Percentiles rank a stretch among this genome's conserved stretches.
These are phyloP conservation scores for Volutella citrinella DNA, from an alignment of 2,329 filamentous ascomycete genomes.

Conservation along the genomic window DNA sequence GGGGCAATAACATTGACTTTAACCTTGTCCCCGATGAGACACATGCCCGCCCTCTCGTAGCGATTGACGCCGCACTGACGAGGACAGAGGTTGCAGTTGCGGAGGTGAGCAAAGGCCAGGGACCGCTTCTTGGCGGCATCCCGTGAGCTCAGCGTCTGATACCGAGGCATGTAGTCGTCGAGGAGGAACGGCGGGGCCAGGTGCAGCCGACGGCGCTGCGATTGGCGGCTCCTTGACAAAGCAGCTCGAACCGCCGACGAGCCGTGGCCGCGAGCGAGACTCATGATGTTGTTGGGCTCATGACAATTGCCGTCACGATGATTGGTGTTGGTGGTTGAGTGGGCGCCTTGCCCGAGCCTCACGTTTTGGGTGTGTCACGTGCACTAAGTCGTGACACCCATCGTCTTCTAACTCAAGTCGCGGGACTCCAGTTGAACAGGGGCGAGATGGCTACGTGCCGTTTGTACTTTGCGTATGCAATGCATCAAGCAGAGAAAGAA, in stretches of 20 bases:
- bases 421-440: no score
- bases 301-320: constrained; percentile 19
- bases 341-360: no score
- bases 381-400: no score
- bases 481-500: no score
- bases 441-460: no score
- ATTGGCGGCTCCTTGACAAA: no score
- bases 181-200: constrained; percentile 67
- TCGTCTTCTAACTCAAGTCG: no score
- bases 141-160: constrained; percentile 63
- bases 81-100: constrained; percentile 79
- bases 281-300: constrained; percentile 10
- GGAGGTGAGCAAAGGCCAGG: constrained; percentile 69
- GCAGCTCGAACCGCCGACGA: no score
- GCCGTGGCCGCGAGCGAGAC: no score
- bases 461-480: no score
- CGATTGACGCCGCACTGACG: constrained; percentile 75
- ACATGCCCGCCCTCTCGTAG: constrained; percentile 75
- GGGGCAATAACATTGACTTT: constrained; percentile 84
- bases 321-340: constrained; percentile 26
- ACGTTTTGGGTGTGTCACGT: no score
- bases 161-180: constrained; percentile 70
- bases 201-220: constrained; percentile 41
- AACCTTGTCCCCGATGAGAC: constrained; percentile 71
- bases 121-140: constrained; percentile 73